phyloP scores from a whole-genome alignment of 345 rosid species.

The Citrus medica region DNA sequence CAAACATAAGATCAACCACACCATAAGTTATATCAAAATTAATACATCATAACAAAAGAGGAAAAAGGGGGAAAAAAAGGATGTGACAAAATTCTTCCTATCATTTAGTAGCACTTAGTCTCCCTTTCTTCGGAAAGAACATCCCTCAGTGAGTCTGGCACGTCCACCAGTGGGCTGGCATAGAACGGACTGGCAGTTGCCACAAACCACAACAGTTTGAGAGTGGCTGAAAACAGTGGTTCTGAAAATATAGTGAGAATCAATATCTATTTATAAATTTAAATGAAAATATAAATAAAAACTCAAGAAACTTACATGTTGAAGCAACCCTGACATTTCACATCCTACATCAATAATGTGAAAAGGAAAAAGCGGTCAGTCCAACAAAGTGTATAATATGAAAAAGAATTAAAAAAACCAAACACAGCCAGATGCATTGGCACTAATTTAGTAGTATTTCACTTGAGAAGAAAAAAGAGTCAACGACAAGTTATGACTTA shows the following conservation, averaged over 20 bases:
- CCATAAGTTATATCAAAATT: background rate
- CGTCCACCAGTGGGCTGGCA: constrained; percentile 79
- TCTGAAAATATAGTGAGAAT: constrained; percentile 23
- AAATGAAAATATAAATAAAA: background rate
- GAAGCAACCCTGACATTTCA: constrained; percentile 78
- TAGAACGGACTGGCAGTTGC: constrained; percentile 69
- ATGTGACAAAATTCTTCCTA: background rate
- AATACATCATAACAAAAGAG: background rate
- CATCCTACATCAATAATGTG: constrained; percentile 43
- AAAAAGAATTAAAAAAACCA: no score
- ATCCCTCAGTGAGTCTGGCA: constrained; percentile 65
- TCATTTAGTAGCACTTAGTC: constrained; percentile 22
- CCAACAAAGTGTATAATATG: background rate
- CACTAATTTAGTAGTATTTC: no score
- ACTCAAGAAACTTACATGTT: constrained; percentile 45
- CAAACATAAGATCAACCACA: background rate
- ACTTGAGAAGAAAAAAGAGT: background rate
- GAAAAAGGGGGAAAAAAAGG: background rate
- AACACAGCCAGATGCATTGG: no score
- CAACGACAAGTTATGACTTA: background rate
- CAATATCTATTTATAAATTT: background rate
- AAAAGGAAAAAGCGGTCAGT: background rate
- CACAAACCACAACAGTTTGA: constrained; percentile 68
- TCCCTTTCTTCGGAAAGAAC: constrained; percentile 69
- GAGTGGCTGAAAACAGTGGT: constrained; percentile 80